These are phyloP conservation scores for Populus alba DNA, from an alignment of 345 rosid species.

Conservation along the genomic window DNA sequence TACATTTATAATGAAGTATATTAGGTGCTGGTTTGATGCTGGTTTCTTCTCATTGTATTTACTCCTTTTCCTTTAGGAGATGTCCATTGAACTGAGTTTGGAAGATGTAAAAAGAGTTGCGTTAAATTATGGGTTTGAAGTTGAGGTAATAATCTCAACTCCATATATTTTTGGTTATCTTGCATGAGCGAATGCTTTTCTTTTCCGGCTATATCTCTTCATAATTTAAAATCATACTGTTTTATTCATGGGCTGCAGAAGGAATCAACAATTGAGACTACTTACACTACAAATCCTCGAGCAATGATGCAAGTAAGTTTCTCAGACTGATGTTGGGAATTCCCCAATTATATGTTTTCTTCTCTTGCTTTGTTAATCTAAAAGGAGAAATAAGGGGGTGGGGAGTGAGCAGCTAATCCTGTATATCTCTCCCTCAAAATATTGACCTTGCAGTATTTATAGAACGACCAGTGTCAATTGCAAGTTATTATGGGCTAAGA, in stretches of 20 bases:
- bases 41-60: conserved; percentile 3
- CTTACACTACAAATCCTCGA: conserved; percentile 76
- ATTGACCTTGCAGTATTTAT: neutral
- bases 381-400: neutral
- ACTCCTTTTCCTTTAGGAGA: conserved; percentile 48
- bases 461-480: neutral
- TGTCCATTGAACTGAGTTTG: conserved; percentile 93
- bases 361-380: neutral
- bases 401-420: neutral
- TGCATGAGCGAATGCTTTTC: neutral
- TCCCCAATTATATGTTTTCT: neutral
- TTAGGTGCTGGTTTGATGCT: neutral
- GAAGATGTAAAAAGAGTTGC: conserved; percentile 92
- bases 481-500: neutral
- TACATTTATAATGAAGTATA: neutral
- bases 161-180: neutral
- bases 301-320: conserved; percentile 92
- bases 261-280: conserved; percentile 73
- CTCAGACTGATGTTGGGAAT: neutral
- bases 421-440: neutral
- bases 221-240: neutral
- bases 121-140: conserved; percentile 63
- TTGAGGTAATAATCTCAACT: conserved; percentile 49
- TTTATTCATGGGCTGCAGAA: conserved; percentile 48
- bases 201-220: neutral